Evolutionary conservation across 164 flowering plant species (phyloP).

Genomic region (Aristolochia contorta): DNA sequence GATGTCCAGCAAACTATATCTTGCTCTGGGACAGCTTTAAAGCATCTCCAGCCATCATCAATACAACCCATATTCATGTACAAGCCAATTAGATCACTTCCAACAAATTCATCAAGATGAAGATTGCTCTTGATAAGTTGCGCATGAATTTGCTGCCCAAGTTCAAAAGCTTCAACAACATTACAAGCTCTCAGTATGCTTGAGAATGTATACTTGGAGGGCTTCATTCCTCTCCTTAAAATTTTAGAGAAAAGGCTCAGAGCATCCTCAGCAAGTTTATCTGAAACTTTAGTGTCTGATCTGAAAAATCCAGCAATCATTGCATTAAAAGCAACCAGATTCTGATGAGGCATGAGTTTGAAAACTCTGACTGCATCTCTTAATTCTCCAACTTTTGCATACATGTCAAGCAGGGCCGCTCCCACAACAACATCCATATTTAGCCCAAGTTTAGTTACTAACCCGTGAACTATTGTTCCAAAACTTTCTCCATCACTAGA

Average conservation of each 20-base stretch:
- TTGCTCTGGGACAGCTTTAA: slow-evolving; percentile 28
- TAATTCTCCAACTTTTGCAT: slow-evolving; percentile 36
- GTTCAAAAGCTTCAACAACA: slow-evolving; percentile 22
- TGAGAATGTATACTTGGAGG: slow-evolving; percentile 46
- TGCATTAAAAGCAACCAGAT: slow-evolving; percentile 51
- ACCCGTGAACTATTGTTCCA: slow-evolving; percentile 40
- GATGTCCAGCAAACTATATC: slow-evolving; percentile 53
- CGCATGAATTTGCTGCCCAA: slow-evolving; percentile 58
- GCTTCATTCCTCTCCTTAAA: slow-evolving; percentile 32
- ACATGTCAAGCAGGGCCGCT: slow-evolving; percentile 55
- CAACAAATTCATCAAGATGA: slow-evolving; percentile 44
- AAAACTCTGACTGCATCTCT: slow-evolving; percentile 28
- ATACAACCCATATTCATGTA: slow-evolving; percentile 30
- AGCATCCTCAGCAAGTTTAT: slow-evolving; percentile 23
- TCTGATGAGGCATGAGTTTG: slow-evolving; percentile 24
- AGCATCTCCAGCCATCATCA: slow-evolving; percentile 37
- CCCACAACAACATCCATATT: slow-evolving; percentile 39
- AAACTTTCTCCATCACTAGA: slow-evolving; percentile 10
- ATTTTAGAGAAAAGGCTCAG: slow-evolving; percentile 34
- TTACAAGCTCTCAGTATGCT: slow-evolving; percentile 41
- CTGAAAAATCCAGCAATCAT: slow-evolving; percentile 45
- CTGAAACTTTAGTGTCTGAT: slow-evolving; percentile 12
- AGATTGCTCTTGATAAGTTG: slow-evolving; percentile 35
- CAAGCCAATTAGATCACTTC: slow-evolving; percentile 41
- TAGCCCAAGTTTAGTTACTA: slow-evolving; percentile 28